phyloP scores from a whole-genome alignment of 148 eudicot genomes.

The Camellia japonica region DNA sequence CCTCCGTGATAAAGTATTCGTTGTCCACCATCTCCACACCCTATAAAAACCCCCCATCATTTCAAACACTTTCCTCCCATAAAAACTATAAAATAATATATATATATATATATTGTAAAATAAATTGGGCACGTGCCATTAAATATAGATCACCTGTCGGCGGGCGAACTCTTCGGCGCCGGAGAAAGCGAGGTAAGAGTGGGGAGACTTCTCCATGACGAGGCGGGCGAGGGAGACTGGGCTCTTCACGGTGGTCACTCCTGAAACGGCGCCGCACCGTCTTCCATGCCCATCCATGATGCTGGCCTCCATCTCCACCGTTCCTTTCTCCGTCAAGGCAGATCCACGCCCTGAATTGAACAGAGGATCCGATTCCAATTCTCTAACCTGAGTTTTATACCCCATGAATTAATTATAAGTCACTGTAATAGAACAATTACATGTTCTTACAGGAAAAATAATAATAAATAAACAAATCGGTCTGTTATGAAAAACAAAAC shows the following conservation, averaged over 20 bases:
- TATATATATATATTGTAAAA: no score
- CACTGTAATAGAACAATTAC: no score
- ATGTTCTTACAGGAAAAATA: no score
- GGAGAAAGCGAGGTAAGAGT: constrained; percentile 75
- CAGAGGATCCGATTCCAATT: constrained; percentile 72
- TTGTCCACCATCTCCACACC: constrained; percentile 65
- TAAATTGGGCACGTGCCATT: no score
- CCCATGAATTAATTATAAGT: no score
- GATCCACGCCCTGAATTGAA: constrained; percentile 93
- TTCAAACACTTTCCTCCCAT: not conserved
- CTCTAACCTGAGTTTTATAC: constrained; percentile 46
- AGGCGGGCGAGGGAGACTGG: constrained; percentile 74
- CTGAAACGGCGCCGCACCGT: constrained; percentile 85
- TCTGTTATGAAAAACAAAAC: no score
- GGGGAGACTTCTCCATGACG: constrained; percentile 87
- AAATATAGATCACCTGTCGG: constrained; percentile 41
- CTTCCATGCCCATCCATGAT: constrained; percentile 77
- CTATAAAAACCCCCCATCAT: constrained; percentile 24
- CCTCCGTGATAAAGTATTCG: constrained; percentile 71
- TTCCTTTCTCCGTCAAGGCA: constrained; percentile 66
- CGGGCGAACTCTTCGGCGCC: constrained; percentile 87
- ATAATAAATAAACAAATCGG: no score
- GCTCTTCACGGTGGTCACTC: constrained; percentile 72
- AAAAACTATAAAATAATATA: no score
- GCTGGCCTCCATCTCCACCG: constrained; percentile 97